These are phyloP conservation scores for Hanseniaspora nectarophila DNA, from an alignment of 805 yeast genomes.

Conservation along the genomic window DNA sequence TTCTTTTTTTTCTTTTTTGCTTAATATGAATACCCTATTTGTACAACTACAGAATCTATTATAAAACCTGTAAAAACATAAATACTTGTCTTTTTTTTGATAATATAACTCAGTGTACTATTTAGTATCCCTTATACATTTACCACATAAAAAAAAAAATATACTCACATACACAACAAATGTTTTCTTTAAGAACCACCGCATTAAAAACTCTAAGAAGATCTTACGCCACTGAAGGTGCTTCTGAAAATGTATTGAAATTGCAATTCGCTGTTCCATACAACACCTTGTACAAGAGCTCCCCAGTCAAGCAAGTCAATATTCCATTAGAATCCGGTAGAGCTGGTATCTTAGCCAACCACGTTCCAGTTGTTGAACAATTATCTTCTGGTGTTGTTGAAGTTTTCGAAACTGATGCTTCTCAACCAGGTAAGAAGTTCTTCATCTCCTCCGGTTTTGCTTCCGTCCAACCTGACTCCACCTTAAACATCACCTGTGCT, in stretches of 20 bases:
- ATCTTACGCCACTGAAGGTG: conserved; percentile 64
- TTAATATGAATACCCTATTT: too few relatives aligned
- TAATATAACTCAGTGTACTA: background rate
- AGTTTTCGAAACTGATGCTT: conserved; percentile 64
- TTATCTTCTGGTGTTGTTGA: conserved; percentile 91
- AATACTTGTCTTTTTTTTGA: background rate
- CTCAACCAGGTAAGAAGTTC: conserved; percentile 54
- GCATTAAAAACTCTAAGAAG: conserved; percentile 37
- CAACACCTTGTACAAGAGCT: conserved; percentile 48
- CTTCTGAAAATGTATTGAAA: conserved; percentile 60
- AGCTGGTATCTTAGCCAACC: conserved; percentile 93
- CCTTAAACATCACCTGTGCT: conserved; percentile 78
- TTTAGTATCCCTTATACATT: background rate
- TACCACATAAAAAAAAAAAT: background rate
- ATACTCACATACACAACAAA: conserved; percentile 1
- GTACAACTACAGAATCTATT: too few relatives aligned
- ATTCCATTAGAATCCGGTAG: conserved; percentile 92
- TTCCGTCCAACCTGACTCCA: conserved; percentile 87
- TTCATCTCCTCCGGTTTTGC: conserved; percentile 96
- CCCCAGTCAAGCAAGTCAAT: conserved; percentile 60
- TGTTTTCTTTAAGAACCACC: conserved; percentile 14
- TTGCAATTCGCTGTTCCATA: conserved; percentile 87
- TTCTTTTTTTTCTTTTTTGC: too few relatives aligned
- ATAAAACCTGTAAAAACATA: background rate
- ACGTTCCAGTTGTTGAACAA: conserved; percentile 95